Evolutionary conservation across 2,329 filamentous ascomycete genomes (phyloP).

Genomic region (Blastomyces percursus): DNA sequence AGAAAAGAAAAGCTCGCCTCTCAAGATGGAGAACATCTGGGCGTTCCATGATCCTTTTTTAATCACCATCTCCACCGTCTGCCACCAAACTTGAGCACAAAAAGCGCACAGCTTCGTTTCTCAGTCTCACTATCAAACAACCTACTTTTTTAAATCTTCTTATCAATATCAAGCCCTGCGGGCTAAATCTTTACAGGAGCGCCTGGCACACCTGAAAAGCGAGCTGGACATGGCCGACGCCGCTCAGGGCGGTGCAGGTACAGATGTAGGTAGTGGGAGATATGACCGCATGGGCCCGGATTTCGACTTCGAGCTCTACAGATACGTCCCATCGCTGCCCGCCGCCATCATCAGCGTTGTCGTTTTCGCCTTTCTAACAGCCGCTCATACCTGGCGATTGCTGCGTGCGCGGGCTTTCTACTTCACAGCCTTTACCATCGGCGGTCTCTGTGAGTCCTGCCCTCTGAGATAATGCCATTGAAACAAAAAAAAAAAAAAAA

Average conservation of each 20-base stretch:
- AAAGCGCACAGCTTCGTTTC: too few species aligned
- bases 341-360: slow-evolving; percentile 35
- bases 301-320: slow-evolving; percentile 26
- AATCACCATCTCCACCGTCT: too few species aligned
- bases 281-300: background rate
- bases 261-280: too few species aligned
- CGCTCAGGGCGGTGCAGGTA: background rate
- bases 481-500: too few species aligned
- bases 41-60: too few species aligned
- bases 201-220: background rate
- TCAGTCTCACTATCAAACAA: too few species aligned
- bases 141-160: too few species aligned
- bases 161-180: background rate
- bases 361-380: slow-evolving; percentile 31
- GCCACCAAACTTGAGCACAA: too few species aligned
- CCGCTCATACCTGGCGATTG: slow-evolving; percentile 31
- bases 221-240: background rate
- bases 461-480: too few species aligned
- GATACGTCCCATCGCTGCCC: slow-evolving; percentile 38
- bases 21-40: too few species aligned
- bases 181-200: background rate
- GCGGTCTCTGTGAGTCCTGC: slow-evolving; percentile 36
- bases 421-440: slow-evolving; percentile 43
- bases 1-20: too few species aligned
- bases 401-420: slow-evolving; percentile 38